Evolutionary conservation across 495 filamentous ascomycete genomes (phyloP), one percentile per base, ranked within the genome.

Genomic region (Hyaloscypha finlandica): DNA sequence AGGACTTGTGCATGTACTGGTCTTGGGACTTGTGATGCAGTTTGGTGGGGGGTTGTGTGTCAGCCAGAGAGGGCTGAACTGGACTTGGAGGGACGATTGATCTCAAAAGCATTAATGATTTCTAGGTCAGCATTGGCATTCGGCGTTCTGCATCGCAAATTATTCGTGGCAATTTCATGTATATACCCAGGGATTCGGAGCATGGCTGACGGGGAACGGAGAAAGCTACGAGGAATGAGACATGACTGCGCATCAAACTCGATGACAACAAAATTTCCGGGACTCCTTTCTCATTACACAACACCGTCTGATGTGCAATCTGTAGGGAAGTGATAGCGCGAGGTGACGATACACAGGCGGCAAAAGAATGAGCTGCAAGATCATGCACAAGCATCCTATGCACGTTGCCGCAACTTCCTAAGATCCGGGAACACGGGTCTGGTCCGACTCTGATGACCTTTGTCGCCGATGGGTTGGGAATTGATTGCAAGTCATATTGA

Each of bases 11-110:
- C 74, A 76, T 70, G 39, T 30, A 12, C n/a, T 57, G 8, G 61
- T 74, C 32, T n/a, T 67, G 33, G 60, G 68, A 32, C 54, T 53
- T 5, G 16, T 59, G 14, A 19, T 68, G 58, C 35, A 58, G 45
- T 64, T 65, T 61, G 61, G 63, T 65, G 70, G 69, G 33, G 59
- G 61, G 48, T 29, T 76, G 29, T 76, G 74, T 59, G 60, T 59
- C 11, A 42, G 35, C 11, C 25, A 37, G 3, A 32, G 33, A 37
- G 42, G 42, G 42, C 16, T 48, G 42, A 51, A 25, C 53, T 60
- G 54, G 22, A 30, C 51, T 59, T 53, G 53, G 57, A 37, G 58
- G 53, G 53, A 56, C 8, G 53, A 29, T 29, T 56, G 53, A 56
- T 29, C 16, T 56, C 30, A 32, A 65, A 19, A 33, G 45, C 5